These are phyloP conservation scores for Eremothecium sinecaudum DNA, from an alignment of 1,139 yeast genomes.

Conservation along the genomic window DNA sequence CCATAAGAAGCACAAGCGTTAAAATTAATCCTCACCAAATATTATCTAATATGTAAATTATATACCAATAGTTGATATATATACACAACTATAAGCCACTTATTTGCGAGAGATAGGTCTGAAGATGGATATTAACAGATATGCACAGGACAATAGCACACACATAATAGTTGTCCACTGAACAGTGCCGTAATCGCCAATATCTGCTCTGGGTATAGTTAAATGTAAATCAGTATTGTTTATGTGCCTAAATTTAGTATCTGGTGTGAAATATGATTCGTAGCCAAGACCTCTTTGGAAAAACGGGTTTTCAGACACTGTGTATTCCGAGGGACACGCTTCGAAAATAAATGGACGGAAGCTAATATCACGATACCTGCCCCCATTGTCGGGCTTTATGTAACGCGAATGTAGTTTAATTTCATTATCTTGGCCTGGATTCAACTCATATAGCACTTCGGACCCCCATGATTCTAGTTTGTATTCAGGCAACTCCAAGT, in stretches of 20 bases:
- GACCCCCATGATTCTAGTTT: conserved; percentile 39
- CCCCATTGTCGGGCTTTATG: conserved; percentile 31
- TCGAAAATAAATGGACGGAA: conserved; percentile 38
- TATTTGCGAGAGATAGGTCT: conserved; percentile 1
- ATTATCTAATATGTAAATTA: conserved; percentile 8
- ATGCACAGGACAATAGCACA: conserved; percentile 30
- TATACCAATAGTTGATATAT: conserved; percentile 3
- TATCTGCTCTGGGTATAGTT: conserved; percentile 34
- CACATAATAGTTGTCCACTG: conserved; percentile 30
- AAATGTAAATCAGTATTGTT: conserved; percentile 17
- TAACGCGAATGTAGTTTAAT: conserved; percentile 45
- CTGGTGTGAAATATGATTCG: conserved; percentile 38
- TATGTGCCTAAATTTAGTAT: conserved; percentile 36
- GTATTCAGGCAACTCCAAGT: conserved; percentile 41
- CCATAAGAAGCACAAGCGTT: conserved; percentile 34
- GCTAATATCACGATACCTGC: conserved; percentile 22
- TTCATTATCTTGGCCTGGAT: conserved; percentile 25
- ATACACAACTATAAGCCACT: neutral
- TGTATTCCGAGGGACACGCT: conserved; percentile 37
- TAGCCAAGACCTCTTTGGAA: conserved; percentile 35
- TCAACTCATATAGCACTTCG: conserved; percentile 34
- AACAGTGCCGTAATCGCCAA: conserved; percentile 22
- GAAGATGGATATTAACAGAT: conserved; percentile 29
- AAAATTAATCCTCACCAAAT: conserved; percentile 1
- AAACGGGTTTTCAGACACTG: conserved; percentile 31